Base-by-base conservation (phyloP, 192 early-diverging fungal genomes). In the Geosiphon pyriformis region DNA sequence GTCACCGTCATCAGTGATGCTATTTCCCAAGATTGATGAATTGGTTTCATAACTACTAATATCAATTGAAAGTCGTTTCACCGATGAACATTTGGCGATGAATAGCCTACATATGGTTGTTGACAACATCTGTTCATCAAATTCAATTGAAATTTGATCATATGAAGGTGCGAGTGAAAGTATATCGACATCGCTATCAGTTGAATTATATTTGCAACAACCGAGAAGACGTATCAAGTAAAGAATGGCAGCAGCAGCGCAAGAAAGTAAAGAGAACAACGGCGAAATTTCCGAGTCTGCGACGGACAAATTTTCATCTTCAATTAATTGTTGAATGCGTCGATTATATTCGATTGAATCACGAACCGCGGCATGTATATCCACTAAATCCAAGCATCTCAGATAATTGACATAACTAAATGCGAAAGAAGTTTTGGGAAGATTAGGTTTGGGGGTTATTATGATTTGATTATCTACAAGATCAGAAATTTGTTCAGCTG, bases 61-160 rank as follows among this genome's bases (percentile, higher is more conserved):
- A 49, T 62, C 60, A n/a, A 62, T 62, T 27, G 60, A 62, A 30
- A 62, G 46, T 62, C 46, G 35, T 49, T 49, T 47, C 10, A 62
- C 11, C 22, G 60, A 26, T 18, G 25, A 8, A 62, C 60, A n/a
- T 32, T 27, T 46, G 2, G 42, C 46, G 27, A 62, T 62, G 20
- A 62, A 49, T 62, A 62, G 46, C 31, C 4, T 4, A 32, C 60
- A 62, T 62, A 62, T 46, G 0, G 2, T 15, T 62, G 35, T 37
- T 0, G 60, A 46, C 2, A 62, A 25, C 31, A 48, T 18, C 8
- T 37, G 11, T 62, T 62, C 60, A 30, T 42, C 37, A 42, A 10
- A 42, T 42, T 42, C 37, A 15, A 42, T 42, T 42, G 37, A 42
- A 6, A 42, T 42, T 42, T 42, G 37, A 42, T 42, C 37, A 42